phyloP scores from a whole-genome alignment of 352 stramenopile species.

The Globisporangium paddicum region DNA sequence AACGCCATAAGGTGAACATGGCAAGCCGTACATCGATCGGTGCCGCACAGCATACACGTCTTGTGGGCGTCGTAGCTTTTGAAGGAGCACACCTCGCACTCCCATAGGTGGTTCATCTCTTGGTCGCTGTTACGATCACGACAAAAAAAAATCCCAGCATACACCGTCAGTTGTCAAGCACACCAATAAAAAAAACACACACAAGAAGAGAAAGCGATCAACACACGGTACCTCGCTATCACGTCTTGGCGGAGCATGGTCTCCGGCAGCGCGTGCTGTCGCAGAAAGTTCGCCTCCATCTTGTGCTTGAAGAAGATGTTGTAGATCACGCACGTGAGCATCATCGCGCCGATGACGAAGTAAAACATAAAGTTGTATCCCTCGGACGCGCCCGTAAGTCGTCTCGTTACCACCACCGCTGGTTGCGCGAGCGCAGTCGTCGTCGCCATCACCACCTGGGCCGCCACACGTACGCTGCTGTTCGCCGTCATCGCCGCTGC shows the following conservation, averaged over 20 bases:
- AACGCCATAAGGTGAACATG: not conserved
- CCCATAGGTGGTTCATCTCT: slow-evolving; percentile 83
- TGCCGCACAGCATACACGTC: slow-evolving; percentile 89
- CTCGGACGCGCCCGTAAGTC: slow-evolving; percentile 40
- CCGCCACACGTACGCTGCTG: not conserved
- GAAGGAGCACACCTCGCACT: slow-evolving; percentile 92
- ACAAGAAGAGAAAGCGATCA: too few species aligned
- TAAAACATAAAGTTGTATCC: slow-evolving; percentile 90
- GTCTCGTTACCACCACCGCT: slow-evolving; percentile 6
- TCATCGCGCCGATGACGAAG: slow-evolving; percentile 84
- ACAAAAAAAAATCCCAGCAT: not conserved
- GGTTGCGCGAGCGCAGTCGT: too few species aligned
- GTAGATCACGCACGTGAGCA: slow-evolving; percentile 84
- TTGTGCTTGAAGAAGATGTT: slow-evolving; percentile 89
- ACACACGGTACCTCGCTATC: slow-evolving; percentile 49
- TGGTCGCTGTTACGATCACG: slow-evolving; percentile 39
- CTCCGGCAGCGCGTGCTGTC: slow-evolving; percentile 66
- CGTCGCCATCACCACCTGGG: slow-evolving; percentile 2
- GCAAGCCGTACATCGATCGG: slow-evolving; percentile 47
- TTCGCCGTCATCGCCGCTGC: not conserved
- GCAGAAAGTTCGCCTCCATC: slow-evolving; percentile 68
- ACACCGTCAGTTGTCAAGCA: not conserved
- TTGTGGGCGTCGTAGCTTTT: slow-evolving; percentile 88
- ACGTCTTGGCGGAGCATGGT: slow-evolving; percentile 85
- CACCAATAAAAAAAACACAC: not conserved